Conservation (phyloP, 2,329 filamentous ascomycete species). For the Xylaria arbuscula region DNA sequence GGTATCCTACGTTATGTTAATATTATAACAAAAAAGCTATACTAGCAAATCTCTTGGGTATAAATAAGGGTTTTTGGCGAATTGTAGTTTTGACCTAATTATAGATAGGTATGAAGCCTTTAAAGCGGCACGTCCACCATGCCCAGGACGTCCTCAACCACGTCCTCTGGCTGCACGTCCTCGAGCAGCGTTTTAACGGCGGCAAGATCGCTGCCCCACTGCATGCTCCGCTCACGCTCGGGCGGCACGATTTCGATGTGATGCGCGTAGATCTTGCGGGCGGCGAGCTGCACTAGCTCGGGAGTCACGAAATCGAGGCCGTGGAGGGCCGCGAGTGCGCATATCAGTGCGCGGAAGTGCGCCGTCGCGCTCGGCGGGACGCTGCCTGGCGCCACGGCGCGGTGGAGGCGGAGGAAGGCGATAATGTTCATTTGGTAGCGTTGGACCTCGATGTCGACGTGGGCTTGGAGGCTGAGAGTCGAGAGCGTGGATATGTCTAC, state of each 20-base stretch:
- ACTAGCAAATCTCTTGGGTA: not conserved
- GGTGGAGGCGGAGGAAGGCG: conserved; percentile 87
- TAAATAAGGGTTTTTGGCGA: not conserved
- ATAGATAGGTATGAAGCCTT: not conserved
- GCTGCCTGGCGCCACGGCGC: conserved; percentile 78
- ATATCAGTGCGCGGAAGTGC: conserved; percentile 76
- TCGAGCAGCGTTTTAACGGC: conserved; percentile 76
- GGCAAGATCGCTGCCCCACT: conserved; percentile 86
- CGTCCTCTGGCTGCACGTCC: conserved; percentile 68
- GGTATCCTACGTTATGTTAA: conserved; percentile 8
- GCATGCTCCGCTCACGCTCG: conserved; percentile 83
- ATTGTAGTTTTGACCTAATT: not conserved
- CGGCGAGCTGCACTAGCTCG: conserved; percentile 82
- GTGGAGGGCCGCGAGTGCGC: conserved; percentile 83
- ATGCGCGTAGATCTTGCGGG: conserved; percentile 88
- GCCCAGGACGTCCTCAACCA: conserved; percentile 72
- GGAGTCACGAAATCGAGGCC: conserved; percentile 84
- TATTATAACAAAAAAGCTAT: not conserved
- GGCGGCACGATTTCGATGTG: conserved; percentile 76
- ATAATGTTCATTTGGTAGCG: conserved; percentile 90
- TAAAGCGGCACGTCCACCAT: conserved; percentile 67
- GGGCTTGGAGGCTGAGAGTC: conserved; percentile 67
- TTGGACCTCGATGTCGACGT: conserved; percentile 78
- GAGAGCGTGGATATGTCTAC: conserved; percentile 69
- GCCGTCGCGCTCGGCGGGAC: conserved; percentile 82